Base-by-base conservation (phyloP, 495 filamentous ascomycete genomes). In the Amorphotheca resinae region DNA sequence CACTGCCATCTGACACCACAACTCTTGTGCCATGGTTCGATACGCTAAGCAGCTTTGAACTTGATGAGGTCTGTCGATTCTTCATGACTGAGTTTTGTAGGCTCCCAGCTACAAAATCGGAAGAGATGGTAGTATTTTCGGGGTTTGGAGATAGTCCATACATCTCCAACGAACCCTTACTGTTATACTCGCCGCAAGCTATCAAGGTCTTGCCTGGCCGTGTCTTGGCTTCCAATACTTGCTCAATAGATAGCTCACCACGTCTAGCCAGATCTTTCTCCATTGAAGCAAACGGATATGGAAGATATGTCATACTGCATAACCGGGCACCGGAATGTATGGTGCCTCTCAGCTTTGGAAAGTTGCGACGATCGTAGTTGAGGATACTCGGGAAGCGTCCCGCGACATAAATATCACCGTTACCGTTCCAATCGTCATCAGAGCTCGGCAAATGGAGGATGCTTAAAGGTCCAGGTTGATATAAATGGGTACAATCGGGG, bases 161-260 rank as follows among this genome's bases (percentile, higher is more conserved):
- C n/a, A 93, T 63, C 55, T 96, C 89, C 8, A 96, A 66, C 0
- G 84, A 87, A 4, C 89, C 89, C 54, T 88, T 82, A 15, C 84
- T 86, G 45, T 93, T 93, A 62, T 96, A 96, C 57, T 93, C 87
- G n/a, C 87, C 89, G 44, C 82, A 84, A 14, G 87, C 87, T 25
- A 89, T 74, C 31, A 96, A 62, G 4, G 75, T 82, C 9, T 71
- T 69, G 2, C 72, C 69, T 7, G 63, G 64, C 5, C 51, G 46
- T 25, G 33, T 61, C 49, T 78, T 78, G 30, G 67, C 65, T 35
- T 62, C 64, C 11, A 53, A 57, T 1, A 78, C 58, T 41, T 72
- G 64, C 20, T 72, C 66, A 42, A 77, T 36, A 25, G 70, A 61
- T 45, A 74, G 56, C 60, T 67, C 56, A 53, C 69, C 68, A 43